Evolutionary conservation across 1,139 yeast species (phyloP), one percentile per base, ranked within the genome.

Genomic region (Diutina rugosa): DNA sequence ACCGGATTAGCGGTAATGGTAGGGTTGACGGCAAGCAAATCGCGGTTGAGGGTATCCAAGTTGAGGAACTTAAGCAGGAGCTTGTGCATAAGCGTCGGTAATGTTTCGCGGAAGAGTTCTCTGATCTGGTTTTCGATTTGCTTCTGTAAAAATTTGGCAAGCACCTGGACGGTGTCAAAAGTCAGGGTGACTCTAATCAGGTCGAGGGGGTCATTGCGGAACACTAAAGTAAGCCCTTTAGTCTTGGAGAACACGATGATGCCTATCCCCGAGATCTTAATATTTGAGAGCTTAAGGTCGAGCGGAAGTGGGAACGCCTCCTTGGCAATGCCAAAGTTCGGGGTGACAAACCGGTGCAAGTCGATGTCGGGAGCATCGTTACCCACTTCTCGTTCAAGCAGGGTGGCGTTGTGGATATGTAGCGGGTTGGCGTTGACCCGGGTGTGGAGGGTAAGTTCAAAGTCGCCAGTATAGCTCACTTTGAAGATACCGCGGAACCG

Each of bases 201-300:
- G 62, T 88, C 95, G 58, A 90, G 74, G 0, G 96, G 96, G 68
- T 90, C 97, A 68, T 90, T 90, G 62, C 93, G 78, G 70, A 90
- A 90, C 44, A 90, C 97, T 51, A 90, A 72, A 0, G 96, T 90
- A 56, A 90, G 76, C 0, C 97, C 96, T 65, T 88, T 88, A 5
- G 88, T 78, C 63, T 86, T 85, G 45, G 88, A 82, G 66, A 87
- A 90, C 2, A 90, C 96, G 61, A 89, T 81, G 58, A 90, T 87
- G 26, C 91, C 90, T 59, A 90, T 89, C 2, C 96, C 95, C 58
- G 85, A 81, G 56, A 90, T 76, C 61, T 79, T 79, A 59, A 90
- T 85, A 60, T 87, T 87, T 48, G 90, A 82, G 56, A 90, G 72
- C 54, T 85, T 85, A 61, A 90, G 74, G 64, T 87, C 89, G 63